phyloP scores from a whole-genome alignment of 768 basidiomycete genomes.

The Pholiota microspora region DNA sequence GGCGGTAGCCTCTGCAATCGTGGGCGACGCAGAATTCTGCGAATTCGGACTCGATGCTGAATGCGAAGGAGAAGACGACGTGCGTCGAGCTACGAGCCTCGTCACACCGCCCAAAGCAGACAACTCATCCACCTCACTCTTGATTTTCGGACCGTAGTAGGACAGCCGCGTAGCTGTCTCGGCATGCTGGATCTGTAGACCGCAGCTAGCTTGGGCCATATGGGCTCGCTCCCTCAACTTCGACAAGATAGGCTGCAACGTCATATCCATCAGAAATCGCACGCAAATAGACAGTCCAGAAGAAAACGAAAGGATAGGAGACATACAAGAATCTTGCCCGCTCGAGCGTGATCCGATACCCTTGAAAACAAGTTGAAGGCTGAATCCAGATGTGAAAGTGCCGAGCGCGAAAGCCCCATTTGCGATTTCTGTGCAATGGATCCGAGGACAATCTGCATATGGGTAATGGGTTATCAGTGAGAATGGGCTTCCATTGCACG shows the following conservation, averaged over 20 bases:
- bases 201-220: conserved; percentile 32
- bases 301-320: background rate
- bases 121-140: conserved; percentile 61
- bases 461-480: conserved; percentile 1
- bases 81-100: conserved; percentile 53
- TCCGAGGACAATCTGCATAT: conserved; percentile 60
- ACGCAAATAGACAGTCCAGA: background rate
- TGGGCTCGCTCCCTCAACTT: conserved; percentile 56
- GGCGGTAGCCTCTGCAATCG: conserved; percentile 16
- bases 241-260: conserved; percentile 55
- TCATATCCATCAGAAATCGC: background rate
- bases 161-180: conserved; percentile 28
- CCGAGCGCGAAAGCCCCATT: conserved; percentile 65
- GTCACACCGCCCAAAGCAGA: conserved; percentile 63
- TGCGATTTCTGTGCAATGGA: conserved; percentile 64
- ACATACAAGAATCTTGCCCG: conserved; percentile 59
- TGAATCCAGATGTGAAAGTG: conserved; percentile 65
- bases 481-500: conserved; percentile 1
- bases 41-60: conserved; percentile 42
- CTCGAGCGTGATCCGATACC: conserved; percentile 51
- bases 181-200: conserved; percentile 16
- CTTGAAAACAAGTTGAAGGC: conserved; percentile 56
- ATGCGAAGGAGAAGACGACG: conserved; percentile 45
- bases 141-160: conserved; percentile 41
- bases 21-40: conserved; percentile 45